Evolutionary conservation across 1,284 basidiomycete species (phyloP), one percentile per base, ranked within the genome.

Genomic region (Meira miltonrushii): DNA sequence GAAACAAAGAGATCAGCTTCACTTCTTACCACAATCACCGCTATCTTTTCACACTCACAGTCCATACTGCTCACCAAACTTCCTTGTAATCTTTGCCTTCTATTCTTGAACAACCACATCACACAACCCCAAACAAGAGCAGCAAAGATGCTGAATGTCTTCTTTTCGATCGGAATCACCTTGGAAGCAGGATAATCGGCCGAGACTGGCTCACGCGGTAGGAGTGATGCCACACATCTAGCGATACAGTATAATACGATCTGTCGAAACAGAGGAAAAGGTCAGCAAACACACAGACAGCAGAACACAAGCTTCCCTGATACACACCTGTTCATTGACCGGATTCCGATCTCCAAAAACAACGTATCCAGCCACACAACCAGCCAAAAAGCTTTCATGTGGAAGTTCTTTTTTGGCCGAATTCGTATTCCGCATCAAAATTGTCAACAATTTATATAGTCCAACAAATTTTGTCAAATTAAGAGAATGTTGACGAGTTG

Each of bases 281-380:
- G 19, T 25, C 23, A 12, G 56, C n/a, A 55, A 58, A 9, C 6
- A 15, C 19, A 56, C 1, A 13, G 28, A 33, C 4, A 33, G 28
- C 3, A 33, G 3, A 33, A 33, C 8, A 33, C 10, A 33, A 28
- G 2, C 39, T 5, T 9, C 11, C 54, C 41, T 15, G 7, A 13
- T 12, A 80, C 86, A 59, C 67, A 91, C 91, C 85, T 98, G 95
- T 79, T 98, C 94, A 76, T 98, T 98, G 65, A 98, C 89, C n/a
- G 94, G 89, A 58, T 88, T 94, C 59, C 93, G 83, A 61, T 96
- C 87, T 9, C 95, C 91, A 74, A 99, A 99, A 2, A 95, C 89
- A 57, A 88, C 77, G 80, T 92, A 97, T 1, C 95, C 94, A 6
- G 92, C 91, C 48, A 97, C 81, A 37, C 95, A 81, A 15, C 94